Evolutionary conservation across 805 yeast genomes (phyloP).

Genomic region (Babjeviella inositovora): DNA sequence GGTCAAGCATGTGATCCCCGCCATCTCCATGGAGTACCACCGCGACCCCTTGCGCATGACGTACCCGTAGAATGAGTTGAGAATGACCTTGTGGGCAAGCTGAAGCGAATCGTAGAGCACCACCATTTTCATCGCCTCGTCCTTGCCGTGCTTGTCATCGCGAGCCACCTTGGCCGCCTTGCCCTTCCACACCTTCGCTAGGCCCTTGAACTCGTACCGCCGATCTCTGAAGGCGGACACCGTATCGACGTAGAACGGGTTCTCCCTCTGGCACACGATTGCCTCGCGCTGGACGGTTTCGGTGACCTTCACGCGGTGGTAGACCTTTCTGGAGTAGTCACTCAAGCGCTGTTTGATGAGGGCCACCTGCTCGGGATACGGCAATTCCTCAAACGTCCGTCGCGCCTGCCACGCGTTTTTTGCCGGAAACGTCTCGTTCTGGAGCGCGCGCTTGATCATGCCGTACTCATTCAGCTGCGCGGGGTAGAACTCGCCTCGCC

Average conservation of each 20-base stretch:
- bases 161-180: constrained; percentile 41
- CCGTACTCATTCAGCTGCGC: constrained; percentile 83
- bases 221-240: constrained; percentile 92
- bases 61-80: constrained; percentile 94
- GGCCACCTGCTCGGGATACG: constrained; percentile 62
- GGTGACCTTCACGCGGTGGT: constrained; percentile 66
- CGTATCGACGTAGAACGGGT: constrained; percentile 91
- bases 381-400: constrained; percentile 59
- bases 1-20: constrained; percentile 95
- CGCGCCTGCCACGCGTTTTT: constrained; percentile 36
- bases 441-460: constrained; percentile 74
- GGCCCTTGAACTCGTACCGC: constrained; percentile 86
- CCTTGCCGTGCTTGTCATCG: constrained; percentile 44
- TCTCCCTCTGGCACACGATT: constrained; percentile 91
- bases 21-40: constrained; percentile 99
- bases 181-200: constrained; percentile 89
- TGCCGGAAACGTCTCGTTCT: constrained; percentile 63
- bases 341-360: constrained; percentile 62
- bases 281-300: constrained; percentile 84
- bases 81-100: constrained; percentile 90
- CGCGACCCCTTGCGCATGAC: constrained; percentile 98
- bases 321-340: constrained; percentile 76
- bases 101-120: constrained; percentile 90
- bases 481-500: constrained; percentile 96
- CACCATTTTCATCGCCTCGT: constrained; percentile 90